A percentile compares a stretch with the other conserved stretches of the same genome.
Evolutionary conservation across 2,329 filamentous ascomycete species (phyloP).

Genomic region (Scopulariopsis brevicaulis): DNA sequence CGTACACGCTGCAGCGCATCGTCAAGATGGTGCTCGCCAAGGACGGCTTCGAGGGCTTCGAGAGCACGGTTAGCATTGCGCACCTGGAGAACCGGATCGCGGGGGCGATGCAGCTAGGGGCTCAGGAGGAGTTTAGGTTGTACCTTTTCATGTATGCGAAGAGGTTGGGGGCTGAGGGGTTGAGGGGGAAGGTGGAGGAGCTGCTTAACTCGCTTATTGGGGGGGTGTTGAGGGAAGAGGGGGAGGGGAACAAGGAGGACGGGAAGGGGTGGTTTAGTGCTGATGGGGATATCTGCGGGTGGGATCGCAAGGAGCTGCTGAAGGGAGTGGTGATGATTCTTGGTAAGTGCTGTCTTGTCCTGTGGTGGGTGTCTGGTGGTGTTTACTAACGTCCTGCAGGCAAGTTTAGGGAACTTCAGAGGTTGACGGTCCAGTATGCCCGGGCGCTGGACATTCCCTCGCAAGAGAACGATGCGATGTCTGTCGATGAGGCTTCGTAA

Average conservation of each 20-base stretch:
- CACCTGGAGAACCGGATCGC: constrained; percentile 93
- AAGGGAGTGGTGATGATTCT: constrained; percentile 88
- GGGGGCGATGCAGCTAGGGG: constrained; percentile 71
- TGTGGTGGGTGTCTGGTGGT: not conserved
- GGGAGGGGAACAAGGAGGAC: constrained; percentile 16
- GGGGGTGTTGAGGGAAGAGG: constrained; percentile 51
- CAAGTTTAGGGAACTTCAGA: constrained; percentile 90
- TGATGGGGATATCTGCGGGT: constrained; percentile 72
- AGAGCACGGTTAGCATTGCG: constrained; percentile 82
- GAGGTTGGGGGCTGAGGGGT: constrained; percentile 79
- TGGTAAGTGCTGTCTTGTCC: constrained; percentile 44
- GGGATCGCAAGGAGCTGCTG: constrained; percentile 77
- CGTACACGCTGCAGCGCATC: constrained; percentile 81
- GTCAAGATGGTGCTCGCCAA: constrained; percentile 81
- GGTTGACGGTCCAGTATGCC: constrained; percentile 91
- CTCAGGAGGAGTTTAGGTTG: constrained; percentile 83
- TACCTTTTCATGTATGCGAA: constrained; percentile 99
- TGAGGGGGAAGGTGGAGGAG: constrained; percentile 85
- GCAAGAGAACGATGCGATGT: constrained; percentile 20
- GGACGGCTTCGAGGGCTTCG: constrained; percentile 86
- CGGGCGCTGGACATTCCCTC: constrained; percentile 57
- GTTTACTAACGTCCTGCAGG: constrained; percentile 36
- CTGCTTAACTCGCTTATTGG: constrained; percentile 73
- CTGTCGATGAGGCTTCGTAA: not conserved
- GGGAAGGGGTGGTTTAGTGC: constrained; percentile 50